Evolutionary conservation across 75 land plant genomes (phyloP), one percentile per base, ranked within the genome.

Genomic region (Pinus tabuliformis): DNA sequence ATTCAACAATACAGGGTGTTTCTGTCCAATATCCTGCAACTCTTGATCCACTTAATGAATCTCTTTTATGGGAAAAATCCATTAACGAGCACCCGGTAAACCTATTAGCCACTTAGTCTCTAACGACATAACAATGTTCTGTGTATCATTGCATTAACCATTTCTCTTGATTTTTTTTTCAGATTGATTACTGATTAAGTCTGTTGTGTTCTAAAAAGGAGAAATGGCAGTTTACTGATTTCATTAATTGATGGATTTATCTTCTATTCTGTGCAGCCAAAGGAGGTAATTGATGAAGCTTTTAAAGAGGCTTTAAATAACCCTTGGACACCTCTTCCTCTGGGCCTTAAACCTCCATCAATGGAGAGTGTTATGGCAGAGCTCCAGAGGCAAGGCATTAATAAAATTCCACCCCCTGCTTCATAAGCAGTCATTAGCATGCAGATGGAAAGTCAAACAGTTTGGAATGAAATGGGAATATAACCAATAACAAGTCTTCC

Each of bases 271-370:
- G 18, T 78, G 64, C 81, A 92, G 90, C 84, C 86, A 28, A 92
- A 91, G 79, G 92, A 96, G 75, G 85, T 86, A 56, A 81, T 96
- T 70, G 94, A 93, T 82, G 85, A 82, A 21, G 87, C 85, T 16
- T 93, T 96, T 63, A 87, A 88, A 62, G 99, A 96, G 73, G 99
- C 92, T 16, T 83, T 96, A 21, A 88, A 83, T 73, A 90, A 96
- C 76, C 99, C 99, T 56, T 93, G 91, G 89, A 84, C 86, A 15
- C 95, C 95, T 2, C 85, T 91, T 16, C 98, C 98, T 1, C 62
- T 96, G 28, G 99, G 99, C 45, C 83, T 96, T 15, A 96, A 90
- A 74, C 89, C 99, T 13, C 99, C 99, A 1, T 89, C 94, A 5
- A 86, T 91, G 59, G 97, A 96, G 59, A 86, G 83, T 70, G 97